phyloP scores from a whole-genome alignment of 495 filamentous ascomycete genomes.

The Acidiella bohemica region DNA sequence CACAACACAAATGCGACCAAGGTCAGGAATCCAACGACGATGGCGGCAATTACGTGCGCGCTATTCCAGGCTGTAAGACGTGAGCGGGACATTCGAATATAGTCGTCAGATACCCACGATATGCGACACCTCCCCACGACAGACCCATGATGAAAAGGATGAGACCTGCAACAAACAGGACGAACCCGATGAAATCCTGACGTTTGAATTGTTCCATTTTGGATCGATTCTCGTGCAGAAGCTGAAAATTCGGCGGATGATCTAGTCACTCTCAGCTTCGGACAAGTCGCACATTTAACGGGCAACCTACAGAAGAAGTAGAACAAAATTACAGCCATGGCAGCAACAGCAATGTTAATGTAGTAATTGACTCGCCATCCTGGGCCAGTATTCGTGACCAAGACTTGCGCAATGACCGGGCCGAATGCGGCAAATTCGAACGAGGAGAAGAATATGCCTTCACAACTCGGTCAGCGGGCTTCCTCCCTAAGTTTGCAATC shows the following conservation, averaged over 20 bases:
- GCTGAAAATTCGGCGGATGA: constrained; percentile 24
- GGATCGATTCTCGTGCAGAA: constrained; percentile 22
- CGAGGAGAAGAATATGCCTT: constrained; percentile 18
- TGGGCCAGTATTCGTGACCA: constrained; percentile 19
- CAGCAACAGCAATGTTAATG: constrained; percentile 52
- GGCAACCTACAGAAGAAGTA: constrained; percentile 19
- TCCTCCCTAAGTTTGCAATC: no score
- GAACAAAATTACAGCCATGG: constrained; percentile 23
- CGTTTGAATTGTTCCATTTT: constrained; percentile 26
- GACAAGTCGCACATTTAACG: no score
- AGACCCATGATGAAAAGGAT: constrained; percentile 29
- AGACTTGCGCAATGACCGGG: constrained; percentile 22
- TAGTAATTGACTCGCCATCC: constrained; percentile 56
- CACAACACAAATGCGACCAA: constrained; percentile 35
- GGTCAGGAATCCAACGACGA: constrained; percentile 32
- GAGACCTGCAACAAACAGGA: constrained; percentile 25
- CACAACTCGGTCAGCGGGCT: no score
- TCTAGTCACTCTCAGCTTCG: no score
- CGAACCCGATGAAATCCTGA: constrained; percentile 28
- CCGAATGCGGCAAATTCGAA: constrained; percentile 24
- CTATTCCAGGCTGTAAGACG: no score
- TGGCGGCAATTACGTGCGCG: constrained; percentile 33
- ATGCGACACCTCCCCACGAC: constrained; percentile 35
- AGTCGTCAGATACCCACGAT: constrained; percentile 40
- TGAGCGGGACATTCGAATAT: no score